Conservation (phyloP, 2,329 filamentous ascomycete species). For the Dothistroma pini region DNA sequence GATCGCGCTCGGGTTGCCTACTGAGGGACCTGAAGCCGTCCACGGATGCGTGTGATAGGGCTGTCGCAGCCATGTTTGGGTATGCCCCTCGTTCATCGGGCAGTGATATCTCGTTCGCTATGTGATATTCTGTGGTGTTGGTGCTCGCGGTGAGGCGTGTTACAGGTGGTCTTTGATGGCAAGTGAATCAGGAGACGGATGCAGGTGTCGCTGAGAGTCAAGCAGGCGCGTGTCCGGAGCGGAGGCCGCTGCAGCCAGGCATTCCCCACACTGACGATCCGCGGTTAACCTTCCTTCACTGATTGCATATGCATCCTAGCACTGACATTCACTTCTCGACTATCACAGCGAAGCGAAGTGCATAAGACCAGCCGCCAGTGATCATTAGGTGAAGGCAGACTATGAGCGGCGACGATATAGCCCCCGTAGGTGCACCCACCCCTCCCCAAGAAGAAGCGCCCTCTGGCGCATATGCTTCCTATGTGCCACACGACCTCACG, state of each 20-base stretch:
- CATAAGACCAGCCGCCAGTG: not conserved
- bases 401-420: slow-evolving; percentile 4
- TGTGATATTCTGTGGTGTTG: not conserved
- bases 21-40: slow-evolving; percentile 34
- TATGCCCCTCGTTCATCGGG: not conserved
- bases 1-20: slow-evolving; percentile 44
- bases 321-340: not conserved
- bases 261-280: not conserved
- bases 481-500: slow-evolving; percentile 42
- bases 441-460: slow-evolving; percentile 25
- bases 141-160: not conserved
- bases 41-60: slow-evolving; percentile 22
- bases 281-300: not conserved
- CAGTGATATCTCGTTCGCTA: not conserved
- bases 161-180: not conserved
- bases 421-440: slow-evolving; percentile 14
- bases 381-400: not conserved
- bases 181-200: not conserved
- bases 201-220: not conserved
- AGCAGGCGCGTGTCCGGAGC: not conserved
- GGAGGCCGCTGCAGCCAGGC: not conserved
- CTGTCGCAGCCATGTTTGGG: slow-evolving; percentile 20
- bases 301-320: not conserved
- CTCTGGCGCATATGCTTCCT: slow-evolving; percentile 34
- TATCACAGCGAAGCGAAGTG: not conserved